These are phyloP conservation scores for Xylona heveae DNA, from an alignment of 495 filamentous ascomycete species.

Conservation along the genomic window DNA sequence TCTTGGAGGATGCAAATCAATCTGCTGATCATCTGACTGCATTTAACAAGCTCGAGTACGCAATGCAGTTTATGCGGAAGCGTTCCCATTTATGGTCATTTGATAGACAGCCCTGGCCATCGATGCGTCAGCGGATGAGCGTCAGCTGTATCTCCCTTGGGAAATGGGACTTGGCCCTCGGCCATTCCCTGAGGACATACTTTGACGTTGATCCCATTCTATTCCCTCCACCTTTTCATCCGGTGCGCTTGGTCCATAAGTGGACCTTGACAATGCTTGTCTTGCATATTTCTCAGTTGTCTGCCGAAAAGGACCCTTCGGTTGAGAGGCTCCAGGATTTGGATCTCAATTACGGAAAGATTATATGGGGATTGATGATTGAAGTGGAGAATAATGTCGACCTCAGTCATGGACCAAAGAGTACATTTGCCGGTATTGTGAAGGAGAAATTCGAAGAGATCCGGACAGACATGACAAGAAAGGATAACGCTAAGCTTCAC, in stretches of 20 bases:
- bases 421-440: constrained; percentile 13
- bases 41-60: not conserved
- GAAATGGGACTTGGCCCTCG: constrained; percentile 4
- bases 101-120: constrained; percentile 3
- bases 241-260: constrained; percentile 15
- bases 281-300: constrained; percentile 8
- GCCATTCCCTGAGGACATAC: constrained; percentile 7
- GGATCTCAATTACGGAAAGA: constrained; percentile 10
- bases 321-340: constrained; percentile 4
- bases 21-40: not conserved
- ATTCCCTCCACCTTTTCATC: constrained; percentile 13
- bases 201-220: constrained; percentile 13
- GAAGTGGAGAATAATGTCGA: constrained; percentile 10
- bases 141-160: not conserved
- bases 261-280: constrained; percentile 15
- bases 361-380: constrained; percentile 12
- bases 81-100: not conserved
- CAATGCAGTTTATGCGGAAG: not conserved
- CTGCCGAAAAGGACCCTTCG: constrained; percentile 1
- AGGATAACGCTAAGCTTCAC: not conserved
- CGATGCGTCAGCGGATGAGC: not conserved
- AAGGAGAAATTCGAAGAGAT: constrained; percentile 9
- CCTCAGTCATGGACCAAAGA: constrained; percentile 14
- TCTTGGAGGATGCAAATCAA: not conserved
- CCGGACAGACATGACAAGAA: constrained; percentile 4